Base-by-base conservation (phyloP, 1,284 basidiomycete genomes). In the Gomphus sp. region DNA sequence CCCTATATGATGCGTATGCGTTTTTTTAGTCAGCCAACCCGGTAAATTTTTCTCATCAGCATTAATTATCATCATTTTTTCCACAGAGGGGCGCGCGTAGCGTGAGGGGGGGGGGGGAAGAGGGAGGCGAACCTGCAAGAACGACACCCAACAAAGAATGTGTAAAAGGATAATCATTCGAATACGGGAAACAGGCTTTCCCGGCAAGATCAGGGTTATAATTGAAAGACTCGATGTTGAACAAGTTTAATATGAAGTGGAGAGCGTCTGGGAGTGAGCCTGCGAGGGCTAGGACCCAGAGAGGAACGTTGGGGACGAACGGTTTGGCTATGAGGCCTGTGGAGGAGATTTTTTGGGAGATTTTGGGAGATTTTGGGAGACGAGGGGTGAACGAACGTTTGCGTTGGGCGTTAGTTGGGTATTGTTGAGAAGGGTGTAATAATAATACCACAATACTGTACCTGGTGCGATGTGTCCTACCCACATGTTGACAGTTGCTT, bases 141-240 rank as follows among this genome's bases (percentile, higher is more conserved):
- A 50, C 61, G 66, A 70, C 70, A 10, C 69, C 68, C 4, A 60
- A 60, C 16, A 69, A 55, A 6, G 69, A 68, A 50, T 70, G 69
- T 51, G 64, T 68, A 58, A 47, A 69, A 6, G 69, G 67, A 56
- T 71, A 69, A 61, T 70, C 65, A 52, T 68, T 69, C 45, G 68
- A 60, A 50, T 70, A 71, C 28, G 70, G 69, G 63, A 71, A 71
- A 61, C 69, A 71, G 11, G 67, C 66, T 25, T 63, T 62, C n/a
- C 59, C 55, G 3, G 57, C 62, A 22, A 70, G 60, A 3, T 49
- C 53, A 10, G 49, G 31, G 62, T 71, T 66, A 57, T 69, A 64
- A 58, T 65, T 66, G 66, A 69, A 71, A 9, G 64, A 63, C 57
- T 69, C 67, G 50, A 70, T 60, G n/a, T 66, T 66, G 37, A 69